Conservation (phyloP, 2,329 filamentous ascomycete species). For the Beauveria scarabaeidicola region DNA sequence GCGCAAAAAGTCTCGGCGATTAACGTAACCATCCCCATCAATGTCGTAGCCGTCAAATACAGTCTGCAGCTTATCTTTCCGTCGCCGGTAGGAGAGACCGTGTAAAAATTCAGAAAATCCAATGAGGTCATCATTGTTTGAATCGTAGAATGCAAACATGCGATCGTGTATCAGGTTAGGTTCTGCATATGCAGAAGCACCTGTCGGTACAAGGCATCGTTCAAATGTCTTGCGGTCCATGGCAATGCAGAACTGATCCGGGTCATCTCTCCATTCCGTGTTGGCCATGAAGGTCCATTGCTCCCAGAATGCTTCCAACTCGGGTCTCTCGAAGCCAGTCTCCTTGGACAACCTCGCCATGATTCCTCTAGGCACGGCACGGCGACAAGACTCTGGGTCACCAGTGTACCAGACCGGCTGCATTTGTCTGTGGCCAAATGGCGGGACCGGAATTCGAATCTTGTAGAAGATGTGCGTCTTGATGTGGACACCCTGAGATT, state of each 20-base stretch:
- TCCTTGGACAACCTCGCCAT: constrained; percentile 61
- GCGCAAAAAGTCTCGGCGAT: constrained; percentile 77
- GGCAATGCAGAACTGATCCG: constrained; percentile 66
- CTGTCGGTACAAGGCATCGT: constrained; percentile 78
- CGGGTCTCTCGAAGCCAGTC: constrained; percentile 73
- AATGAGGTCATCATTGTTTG: constrained; percentile 79
- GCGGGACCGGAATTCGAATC: constrained; percentile 79
- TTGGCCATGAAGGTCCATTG: constrained; percentile 94
- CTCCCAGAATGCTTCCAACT: constrained; percentile 90
- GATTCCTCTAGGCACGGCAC: constrained; percentile 57
- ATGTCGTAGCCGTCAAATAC: constrained; percentile 89
- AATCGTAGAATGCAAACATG: constrained; percentile 95
- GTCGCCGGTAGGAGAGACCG: constrained; percentile 63
- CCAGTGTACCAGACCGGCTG: constrained; percentile 84
- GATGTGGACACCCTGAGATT: constrained; percentile 66
- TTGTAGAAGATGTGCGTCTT: constrained; percentile 98
- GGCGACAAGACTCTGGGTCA: constrained; percentile 63
- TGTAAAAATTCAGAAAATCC: constrained; percentile 87
- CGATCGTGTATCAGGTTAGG: constrained; percentile 92
- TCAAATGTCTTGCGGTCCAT: constrained; percentile 94
- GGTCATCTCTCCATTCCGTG: constrained; percentile 73
- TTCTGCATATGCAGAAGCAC: constrained; percentile 64
- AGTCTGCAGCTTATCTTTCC: constrained; percentile 59
- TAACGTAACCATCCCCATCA: constrained; percentile 77
- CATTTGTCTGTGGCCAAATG: constrained; percentile 71